Conservation (phyloP, 306 rosid genomes). For the Casuarina equisetifolia region DNA sequence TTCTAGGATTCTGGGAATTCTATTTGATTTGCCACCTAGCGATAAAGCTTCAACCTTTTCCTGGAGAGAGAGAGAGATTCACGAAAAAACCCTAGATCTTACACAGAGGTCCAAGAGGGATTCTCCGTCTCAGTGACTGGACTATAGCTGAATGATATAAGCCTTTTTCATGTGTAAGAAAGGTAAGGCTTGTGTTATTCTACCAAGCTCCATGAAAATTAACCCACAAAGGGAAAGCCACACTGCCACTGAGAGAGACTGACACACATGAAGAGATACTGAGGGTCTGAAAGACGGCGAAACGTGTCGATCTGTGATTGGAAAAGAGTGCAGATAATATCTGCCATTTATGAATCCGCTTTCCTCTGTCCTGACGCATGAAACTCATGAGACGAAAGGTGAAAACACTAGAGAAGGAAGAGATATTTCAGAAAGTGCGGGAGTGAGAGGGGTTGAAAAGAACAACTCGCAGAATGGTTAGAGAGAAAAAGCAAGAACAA, state of each 20-base stretch:
- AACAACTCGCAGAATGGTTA: too few relatives aligned
- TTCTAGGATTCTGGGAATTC: background rate
- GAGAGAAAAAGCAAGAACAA: background rate
- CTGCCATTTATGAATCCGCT: conserved; percentile 2
- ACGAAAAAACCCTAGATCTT: conserved; percentile 48
- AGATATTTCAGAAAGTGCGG: background rate
- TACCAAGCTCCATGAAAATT: conserved; percentile 27
- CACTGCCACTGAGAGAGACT: background rate
- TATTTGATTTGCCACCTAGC: background rate
- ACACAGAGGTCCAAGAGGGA: conserved; percentile 46
- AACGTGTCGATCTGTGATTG: conserved; percentile 43
- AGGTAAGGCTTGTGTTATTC: conserved; percentile 42
- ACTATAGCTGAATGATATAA: background rate
- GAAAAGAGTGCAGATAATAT: background rate
- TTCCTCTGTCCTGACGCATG: conserved; percentile 14
- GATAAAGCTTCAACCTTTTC: background rate
- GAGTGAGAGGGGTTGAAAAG: background rate
- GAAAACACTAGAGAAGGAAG: background rate
- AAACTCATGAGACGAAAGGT: background rate
- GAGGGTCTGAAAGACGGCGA: conserved; percentile 17
- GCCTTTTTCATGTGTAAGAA: conserved; percentile 21
- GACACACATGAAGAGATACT: background rate
- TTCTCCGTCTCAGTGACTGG: conserved; percentile 19
- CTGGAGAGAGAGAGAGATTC: conserved; percentile 2
- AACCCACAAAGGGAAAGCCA: conserved; percentile 20